Evolutionary conservation across 148 eudicot genomes (phyloP).

Genomic region (Salicornia ramosissima): DNA sequence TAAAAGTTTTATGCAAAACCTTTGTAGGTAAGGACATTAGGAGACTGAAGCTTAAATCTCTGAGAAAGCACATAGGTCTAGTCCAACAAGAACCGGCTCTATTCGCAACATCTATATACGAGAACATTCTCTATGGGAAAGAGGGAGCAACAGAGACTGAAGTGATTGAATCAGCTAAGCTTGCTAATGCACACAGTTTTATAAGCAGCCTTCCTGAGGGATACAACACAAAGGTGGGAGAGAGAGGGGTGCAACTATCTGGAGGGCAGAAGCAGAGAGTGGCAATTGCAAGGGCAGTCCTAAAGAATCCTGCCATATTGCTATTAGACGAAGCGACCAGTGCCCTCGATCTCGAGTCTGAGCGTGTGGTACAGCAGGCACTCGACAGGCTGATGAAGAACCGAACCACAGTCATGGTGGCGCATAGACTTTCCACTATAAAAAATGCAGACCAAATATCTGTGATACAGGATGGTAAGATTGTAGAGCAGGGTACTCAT

Average conservation of each 20-base stretch:
- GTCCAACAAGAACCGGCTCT: constrained; percentile 98
- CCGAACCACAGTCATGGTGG: constrained; percentile 81
- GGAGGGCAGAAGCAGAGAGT: constrained; percentile 98
- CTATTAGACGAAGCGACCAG: constrained; percentile 92
- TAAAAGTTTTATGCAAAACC: not conserved
- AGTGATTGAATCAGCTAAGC: constrained; percentile 84
- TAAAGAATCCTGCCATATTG: constrained; percentile 74
- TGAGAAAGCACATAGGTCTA: constrained; percentile 78
- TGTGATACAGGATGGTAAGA: constrained; percentile 81
- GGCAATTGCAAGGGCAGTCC: constrained; percentile 88
- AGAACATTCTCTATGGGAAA: constrained; percentile 89
- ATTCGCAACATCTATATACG: constrained; percentile 84
- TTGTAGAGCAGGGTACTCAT: constrained; percentile 89
- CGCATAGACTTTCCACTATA: constrained; percentile 84
- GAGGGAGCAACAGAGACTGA: constrained; percentile 82
- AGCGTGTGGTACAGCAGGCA: constrained; percentile 80
- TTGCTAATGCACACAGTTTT: constrained; percentile 84
- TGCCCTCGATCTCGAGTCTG: constrained; percentile 85
- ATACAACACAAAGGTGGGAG: constrained; percentile 89
- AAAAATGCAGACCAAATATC: constrained; percentile 85
- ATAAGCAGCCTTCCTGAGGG: constrained; percentile 92
- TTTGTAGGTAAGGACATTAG: constrained; percentile 72
- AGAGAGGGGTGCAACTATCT: constrained; percentile 88
- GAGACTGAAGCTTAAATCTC: constrained; percentile 72
- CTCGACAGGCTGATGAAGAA: constrained; percentile 83